These are phyloP conservation scores for Radiomyces spectabilis DNA, from an alignment of 192 early-diverging fungal species.

Conservation along the genomic window DNA sequence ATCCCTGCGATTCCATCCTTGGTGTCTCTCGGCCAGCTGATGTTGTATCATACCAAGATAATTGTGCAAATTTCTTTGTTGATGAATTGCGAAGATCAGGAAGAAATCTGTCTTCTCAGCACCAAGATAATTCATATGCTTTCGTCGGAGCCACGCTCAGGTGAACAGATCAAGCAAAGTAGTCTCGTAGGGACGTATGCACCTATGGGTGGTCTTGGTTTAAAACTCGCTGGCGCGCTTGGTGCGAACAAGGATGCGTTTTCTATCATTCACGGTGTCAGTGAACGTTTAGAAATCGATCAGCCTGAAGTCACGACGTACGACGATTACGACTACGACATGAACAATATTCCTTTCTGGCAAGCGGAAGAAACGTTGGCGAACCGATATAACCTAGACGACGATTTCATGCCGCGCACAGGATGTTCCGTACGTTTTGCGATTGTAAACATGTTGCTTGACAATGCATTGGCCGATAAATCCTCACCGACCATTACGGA, in stretches of 20 bases:
- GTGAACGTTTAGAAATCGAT: constrained; percentile 65
- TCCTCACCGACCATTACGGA: constrained; percentile 75
- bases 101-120: constrained; percentile 67
- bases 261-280: constrained; percentile 70
- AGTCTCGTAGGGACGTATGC: constrained; percentile 28
- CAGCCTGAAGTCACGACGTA: constrained; percentile 26
- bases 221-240: constrained; percentile 68
- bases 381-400: constrained; percentile 8
- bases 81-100: constrained; percentile 56
- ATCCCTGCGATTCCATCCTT: constrained; percentile 41
- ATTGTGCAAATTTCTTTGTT: constrained; percentile 70
- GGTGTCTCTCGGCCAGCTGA: constrained; percentile 69
- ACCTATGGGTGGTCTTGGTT: constrained; percentile 46
- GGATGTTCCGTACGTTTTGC: constrained; percentile 58
- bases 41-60: constrained; percentile 58
- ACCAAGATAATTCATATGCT: constrained; percentile 66
- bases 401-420: background rate
- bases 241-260: constrained; percentile 53
- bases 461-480: constrained; percentile 51
- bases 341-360: constrained; percentile 31
- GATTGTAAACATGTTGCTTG: constrained; percentile 78
- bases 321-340: constrained; percentile 29
- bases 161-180: constrained; percentile 43
- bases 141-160: constrained; percentile 57
- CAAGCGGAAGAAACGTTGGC: constrained; percentile 19